phyloP scores from a whole-genome alignment of 208 protist species.

The Leishmania turanica region DNA sequence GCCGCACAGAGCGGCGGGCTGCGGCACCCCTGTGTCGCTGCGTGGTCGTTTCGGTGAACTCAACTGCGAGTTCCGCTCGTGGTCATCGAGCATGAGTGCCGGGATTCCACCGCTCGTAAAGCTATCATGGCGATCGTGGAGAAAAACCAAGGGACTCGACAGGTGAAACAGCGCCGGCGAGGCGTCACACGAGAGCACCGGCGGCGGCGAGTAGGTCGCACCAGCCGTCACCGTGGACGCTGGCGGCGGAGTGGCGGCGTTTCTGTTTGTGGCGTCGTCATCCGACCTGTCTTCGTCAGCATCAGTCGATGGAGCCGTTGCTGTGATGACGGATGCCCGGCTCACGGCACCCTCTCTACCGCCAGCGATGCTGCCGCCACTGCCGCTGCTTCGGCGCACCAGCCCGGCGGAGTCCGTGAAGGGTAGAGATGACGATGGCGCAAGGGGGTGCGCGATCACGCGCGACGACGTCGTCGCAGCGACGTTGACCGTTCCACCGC shows the following conservation, averaged over 20 bases:
- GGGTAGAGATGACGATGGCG: neutral
- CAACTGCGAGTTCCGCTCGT: neutral
- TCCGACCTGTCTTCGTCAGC: neutral
- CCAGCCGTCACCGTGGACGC: neutral
- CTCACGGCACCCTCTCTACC: neutral
- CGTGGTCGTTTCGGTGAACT: neutral
- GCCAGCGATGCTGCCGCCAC: neutral
- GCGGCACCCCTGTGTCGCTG: neutral
- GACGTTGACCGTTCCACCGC: neutral
- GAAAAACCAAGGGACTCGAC: neutral
- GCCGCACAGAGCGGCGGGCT: neutral
- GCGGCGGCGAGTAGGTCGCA: conserved; percentile 9
- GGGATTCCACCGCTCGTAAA: conserved; percentile 5
- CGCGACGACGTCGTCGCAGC: neutral
- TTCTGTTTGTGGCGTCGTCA: neutral
- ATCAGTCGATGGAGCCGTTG: neutral
- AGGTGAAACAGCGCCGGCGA: conserved; percentile 20
- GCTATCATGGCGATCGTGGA: neutral
- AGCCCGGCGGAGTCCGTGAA: neutral
- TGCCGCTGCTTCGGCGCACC: neutral
- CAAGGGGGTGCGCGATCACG: neutral
- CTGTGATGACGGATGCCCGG: neutral
- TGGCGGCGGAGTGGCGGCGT: neutral
- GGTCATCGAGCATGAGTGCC: conserved; percentile 9
- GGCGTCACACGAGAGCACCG: conserved; percentile 24